Base-by-base conservation (phyloP, 768 basidiomycete genomes). In the Suillus subalutaceus region DNA sequence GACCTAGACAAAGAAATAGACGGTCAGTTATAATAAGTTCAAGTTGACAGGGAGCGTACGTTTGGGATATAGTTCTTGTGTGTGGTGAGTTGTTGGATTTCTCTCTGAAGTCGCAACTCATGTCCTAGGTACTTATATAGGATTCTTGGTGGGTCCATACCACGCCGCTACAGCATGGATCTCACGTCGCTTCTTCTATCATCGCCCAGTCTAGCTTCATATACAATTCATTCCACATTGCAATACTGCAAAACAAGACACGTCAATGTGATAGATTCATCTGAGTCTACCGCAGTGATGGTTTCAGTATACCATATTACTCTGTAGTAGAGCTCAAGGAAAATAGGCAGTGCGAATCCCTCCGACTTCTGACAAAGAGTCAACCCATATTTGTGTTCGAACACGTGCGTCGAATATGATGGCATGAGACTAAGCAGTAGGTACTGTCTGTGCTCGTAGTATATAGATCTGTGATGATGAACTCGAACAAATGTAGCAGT, bases 151-250 rank as follows among this genome's bases (percentile, higher is more conserved):
- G 53, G 26, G 5, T 18, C 52, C 53, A 9, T 35, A 12, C 53
- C 53, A 55, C 53, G 53, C 53, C 35, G 53, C 53, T 20, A 4
- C 53, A 18, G 52, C 52, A 18, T 53, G 52, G 52, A 53, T 53
- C 26, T 30, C 53, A 32, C 30, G 2, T 55, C 53, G 32, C 10
- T 35, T 56, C 20, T 56, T 56, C 10, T 20, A 55, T 55, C 53
- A 55, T 55, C 18, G 3, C 32, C 30, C 23, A 23, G n/a, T 48
- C 10, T 23, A 12, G n/a, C 12, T 2, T 12, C 4, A 48, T 23
- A 52, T 26, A 23, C 30, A 55, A 55, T 18, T 30, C 18, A 18
- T 55, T 32, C 18, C 30, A 5, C 52, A 20, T 32, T 55, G 18
- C 32, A 55, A 55, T 55, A 55, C 32, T 20, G 18, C 32, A 55